Evolutionary conservation across 495 filamentous ascomycete species (phyloP).

Genomic region (Penicillium samsonianum): DNA sequence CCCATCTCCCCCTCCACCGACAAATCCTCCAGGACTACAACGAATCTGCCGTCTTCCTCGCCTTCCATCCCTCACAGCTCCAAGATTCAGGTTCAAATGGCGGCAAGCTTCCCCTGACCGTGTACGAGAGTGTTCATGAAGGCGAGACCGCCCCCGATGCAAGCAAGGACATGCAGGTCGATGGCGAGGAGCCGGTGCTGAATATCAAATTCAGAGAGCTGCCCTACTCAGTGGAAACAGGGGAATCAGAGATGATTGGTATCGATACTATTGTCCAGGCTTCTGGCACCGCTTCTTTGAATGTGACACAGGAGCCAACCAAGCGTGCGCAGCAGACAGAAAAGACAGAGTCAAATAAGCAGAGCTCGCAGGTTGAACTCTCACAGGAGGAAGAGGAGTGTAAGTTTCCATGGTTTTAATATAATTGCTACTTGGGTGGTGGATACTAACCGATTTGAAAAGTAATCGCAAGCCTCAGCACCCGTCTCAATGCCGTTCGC

Average conservation of each 20-base stretch:
- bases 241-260: constrained; percentile 95
- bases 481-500: constrained; percentile 87
- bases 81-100: constrained; percentile 51
- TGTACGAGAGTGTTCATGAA: constrained; percentile 88
- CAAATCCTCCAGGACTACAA: constrained; percentile 73
- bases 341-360: constrained; percentile 44
- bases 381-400: constrained; percentile 77
- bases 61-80: constrained; percentile 71
- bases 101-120: constrained; percentile 81
- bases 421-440: neutral
- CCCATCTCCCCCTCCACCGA: constrained; percentile 71
- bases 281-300: constrained; percentile 68
- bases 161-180: constrained; percentile 71
- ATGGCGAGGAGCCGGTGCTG: constrained; percentile 57
- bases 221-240: constrained; percentile 85
- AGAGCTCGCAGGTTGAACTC: constrained; percentile 50
- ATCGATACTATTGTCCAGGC: constrained; percentile 87
- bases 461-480: constrained; percentile 72
- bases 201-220: constrained; percentile 78
- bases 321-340: constrained; percentile 19
- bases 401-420: constrained; percentile 28
- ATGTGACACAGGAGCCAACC: constrained; percentile 17
- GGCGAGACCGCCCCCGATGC: constrained; percentile 54
- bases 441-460: constrained; percentile 19
- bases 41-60: constrained; percentile 83